These are phyloP conservation scores for Schizosaccharomyces versatilis DNA, from an alignment of 1,139 yeast genomes.

Conservation along the genomic window DNA sequence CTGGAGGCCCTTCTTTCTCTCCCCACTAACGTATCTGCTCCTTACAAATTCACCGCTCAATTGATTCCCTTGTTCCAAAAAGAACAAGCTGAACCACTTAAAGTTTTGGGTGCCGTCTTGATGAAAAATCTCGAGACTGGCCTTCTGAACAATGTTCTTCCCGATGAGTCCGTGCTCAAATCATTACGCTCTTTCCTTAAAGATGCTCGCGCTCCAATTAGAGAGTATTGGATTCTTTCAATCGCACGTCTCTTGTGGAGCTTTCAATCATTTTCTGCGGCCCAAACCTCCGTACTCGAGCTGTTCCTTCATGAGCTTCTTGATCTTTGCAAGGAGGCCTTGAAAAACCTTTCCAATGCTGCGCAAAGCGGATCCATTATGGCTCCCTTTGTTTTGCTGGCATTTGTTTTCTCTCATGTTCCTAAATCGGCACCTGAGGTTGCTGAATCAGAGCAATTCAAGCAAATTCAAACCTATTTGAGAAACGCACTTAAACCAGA, in stretches of 20 bases:
- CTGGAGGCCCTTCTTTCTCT: constrained; percentile 23
- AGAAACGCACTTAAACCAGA: no score
- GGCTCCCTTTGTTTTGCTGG: neutral
- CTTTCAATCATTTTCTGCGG: neutral
- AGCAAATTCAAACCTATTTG: no score
- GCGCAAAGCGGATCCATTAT: neutral
- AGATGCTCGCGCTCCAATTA: neutral
- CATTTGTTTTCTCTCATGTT: neutral
- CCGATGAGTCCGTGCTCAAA: constrained; percentile 12
- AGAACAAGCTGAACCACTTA: constrained; percentile 53
- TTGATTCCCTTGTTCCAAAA: constrained; percentile 36
- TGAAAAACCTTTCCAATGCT: neutral
- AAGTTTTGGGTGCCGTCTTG: constrained; percentile 30
- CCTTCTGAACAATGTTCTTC: constrained; percentile 11
- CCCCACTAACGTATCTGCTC: constrained; percentile 15
- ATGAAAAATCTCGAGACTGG: constrained; percentile 26
- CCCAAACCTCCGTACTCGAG: neutral
- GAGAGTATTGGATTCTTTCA: neutral
- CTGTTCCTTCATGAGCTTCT: neutral
- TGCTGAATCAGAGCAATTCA: no score
- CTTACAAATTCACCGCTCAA: constrained; percentile 23
- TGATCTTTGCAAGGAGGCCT: neutral
- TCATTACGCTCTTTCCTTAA: neutral
- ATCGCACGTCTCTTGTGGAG: neutral
- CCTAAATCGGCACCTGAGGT: no score